Conservation (phyloP, 306 rosid species). For the Castanopsis chinensis region DNA sequence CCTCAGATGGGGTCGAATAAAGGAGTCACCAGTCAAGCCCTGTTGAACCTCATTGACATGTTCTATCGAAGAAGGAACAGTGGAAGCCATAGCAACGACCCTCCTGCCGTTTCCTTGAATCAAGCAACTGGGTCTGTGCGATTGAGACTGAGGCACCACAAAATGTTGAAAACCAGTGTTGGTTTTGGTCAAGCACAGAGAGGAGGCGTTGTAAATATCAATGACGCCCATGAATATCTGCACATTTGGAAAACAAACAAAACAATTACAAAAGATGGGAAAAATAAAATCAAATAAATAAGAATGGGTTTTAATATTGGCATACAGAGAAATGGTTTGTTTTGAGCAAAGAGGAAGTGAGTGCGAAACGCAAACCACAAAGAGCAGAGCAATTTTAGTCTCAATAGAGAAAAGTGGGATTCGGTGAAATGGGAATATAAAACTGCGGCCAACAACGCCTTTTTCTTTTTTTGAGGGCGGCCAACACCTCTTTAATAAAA, state of each 20-base stretch:
- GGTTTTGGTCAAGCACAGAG: conserved; percentile 25
- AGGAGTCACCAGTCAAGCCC: conserved; percentile 65
- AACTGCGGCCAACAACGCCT: too few species aligned
- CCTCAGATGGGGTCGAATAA: conserved; percentile 80
- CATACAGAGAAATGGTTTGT: background rate
- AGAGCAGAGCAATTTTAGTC: background rate
- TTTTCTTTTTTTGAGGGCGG: too few species aligned
- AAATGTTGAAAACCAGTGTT: conserved; percentile 14
- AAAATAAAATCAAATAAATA: background rate
- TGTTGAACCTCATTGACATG: conserved; percentile 38
- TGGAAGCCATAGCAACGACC: conserved; percentile 58
- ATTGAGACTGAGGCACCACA: conserved; percentile 9
- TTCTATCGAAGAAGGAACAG: conserved; percentile 37
- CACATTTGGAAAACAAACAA: background rate
- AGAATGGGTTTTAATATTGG: background rate
- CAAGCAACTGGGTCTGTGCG: conserved; percentile 33
- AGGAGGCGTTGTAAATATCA: conserved; percentile 32
- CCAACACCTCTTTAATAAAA: too few species aligned
- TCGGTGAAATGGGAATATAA: too few species aligned
- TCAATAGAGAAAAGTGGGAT: too few species aligned
- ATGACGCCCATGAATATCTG: conserved; percentile 61
- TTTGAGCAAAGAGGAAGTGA: background rate
- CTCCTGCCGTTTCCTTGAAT: conserved; percentile 34
- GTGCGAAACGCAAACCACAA: background rate
- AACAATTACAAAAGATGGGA: background rate